These are phyloP conservation scores for Colletotrichum agaves DNA, from an alignment of 2,329 filamentous ascomycete genomes.

Conservation along the genomic window DNA sequence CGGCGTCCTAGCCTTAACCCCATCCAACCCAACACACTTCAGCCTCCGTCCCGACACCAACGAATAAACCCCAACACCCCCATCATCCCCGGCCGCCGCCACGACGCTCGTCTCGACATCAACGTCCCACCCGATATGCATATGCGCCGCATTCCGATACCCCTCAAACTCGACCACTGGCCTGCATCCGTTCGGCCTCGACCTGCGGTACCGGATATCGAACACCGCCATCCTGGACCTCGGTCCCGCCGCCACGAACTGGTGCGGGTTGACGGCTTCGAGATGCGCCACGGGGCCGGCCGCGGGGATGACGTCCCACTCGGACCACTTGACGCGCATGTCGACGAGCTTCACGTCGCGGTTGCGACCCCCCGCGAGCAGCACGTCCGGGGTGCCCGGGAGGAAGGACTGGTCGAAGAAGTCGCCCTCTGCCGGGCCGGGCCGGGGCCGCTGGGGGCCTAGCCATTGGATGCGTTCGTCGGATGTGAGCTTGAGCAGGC, in stretches of 20 bases:
- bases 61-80: conserved; percentile 61
- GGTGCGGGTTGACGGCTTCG: conserved; percentile 58
- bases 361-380: conserved; percentile 64
- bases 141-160: conserved; percentile 61
- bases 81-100: conserved; percentile 65
- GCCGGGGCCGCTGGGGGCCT: conserved; percentile 41
- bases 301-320: conserved; percentile 49
- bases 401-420: conserved; percentile 63
- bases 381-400: conserved; percentile 52
- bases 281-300: conserved; percentile 62
- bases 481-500: conserved; percentile 53
- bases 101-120: conserved; percentile 58
- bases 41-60: conserved; percentile 56
- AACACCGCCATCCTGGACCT: conserved; percentile 63
- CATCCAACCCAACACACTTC: conserved; percentile 41
- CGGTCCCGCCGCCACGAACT: conserved; percentile 65
- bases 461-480: conserved; percentile 49
- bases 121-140: conserved; percentile 64
- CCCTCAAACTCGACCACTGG: conserved; percentile 60
- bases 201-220: conserved; percentile 60
- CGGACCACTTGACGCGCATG: conserved; percentile 49
- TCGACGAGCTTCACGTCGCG: conserved; percentile 59
- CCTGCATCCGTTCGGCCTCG: conserved; percentile 39
- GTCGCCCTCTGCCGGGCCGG: conserved; percentile 43
- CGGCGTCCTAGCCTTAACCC: conserved; percentile 43